Percentiles rank a stretch among this genome's conserved stretches.
phyloP scores from a whole-genome alignment of 495 filamentous ascomycete species.

The Penicillium longicatenatum region DNA sequence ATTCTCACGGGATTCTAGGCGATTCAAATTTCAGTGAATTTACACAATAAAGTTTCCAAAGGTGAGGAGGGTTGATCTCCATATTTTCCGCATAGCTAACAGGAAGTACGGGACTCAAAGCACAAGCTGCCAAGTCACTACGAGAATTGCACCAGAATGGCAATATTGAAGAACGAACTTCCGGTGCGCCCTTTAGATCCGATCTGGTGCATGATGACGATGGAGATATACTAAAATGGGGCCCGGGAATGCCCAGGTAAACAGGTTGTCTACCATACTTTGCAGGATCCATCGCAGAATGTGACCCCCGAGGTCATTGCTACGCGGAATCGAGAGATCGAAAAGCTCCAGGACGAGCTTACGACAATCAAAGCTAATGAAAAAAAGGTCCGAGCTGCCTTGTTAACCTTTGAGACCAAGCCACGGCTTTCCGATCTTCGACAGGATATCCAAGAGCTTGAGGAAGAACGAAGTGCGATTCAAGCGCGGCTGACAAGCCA shows the following conservation, averaged over 20 bases:
- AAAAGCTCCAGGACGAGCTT: slow-evolving; percentile 52
- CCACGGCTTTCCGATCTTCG: slow-evolving; percentile 56
- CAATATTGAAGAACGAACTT: slow-evolving; percentile 57
- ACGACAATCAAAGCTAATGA: slow-evolving; percentile 48
- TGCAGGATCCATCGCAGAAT: slow-evolving; percentile 53
- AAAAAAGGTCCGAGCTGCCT: slow-evolving; percentile 51
- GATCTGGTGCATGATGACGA: not conserved
- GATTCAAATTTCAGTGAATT: slow-evolving; percentile 64
- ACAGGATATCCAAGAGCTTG: slow-evolving; percentile 44
- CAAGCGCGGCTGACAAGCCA: slow-evolving; percentile 40
- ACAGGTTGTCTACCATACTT: slow-evolving; percentile 63
- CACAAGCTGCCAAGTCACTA: slow-evolving; percentile 59
- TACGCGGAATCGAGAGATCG: slow-evolving; percentile 51
- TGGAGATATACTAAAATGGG: not conserved
- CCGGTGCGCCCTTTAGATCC: slow-evolving; percentile 40
- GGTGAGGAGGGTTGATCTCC: slow-evolving; percentile 29
- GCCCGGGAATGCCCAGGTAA: slow-evolving; percentile 45
- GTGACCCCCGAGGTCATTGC: slow-evolving; percentile 46
- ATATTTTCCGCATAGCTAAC: not conserved
- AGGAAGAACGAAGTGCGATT: slow-evolving; percentile 46
- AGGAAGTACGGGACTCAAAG: slow-evolving; percentile 33
- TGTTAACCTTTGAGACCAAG: slow-evolving; percentile 49
- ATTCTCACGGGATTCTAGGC: slow-evolving; percentile 41
- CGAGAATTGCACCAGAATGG: slow-evolving; percentile 64
- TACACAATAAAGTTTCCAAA: slow-evolving; percentile 70